A percentile compares a stretch with the other conserved stretches of the same genome.
phyloP scores from a whole-genome alignment of 345 rosid species.

The Salix arbutifolia region DNA sequence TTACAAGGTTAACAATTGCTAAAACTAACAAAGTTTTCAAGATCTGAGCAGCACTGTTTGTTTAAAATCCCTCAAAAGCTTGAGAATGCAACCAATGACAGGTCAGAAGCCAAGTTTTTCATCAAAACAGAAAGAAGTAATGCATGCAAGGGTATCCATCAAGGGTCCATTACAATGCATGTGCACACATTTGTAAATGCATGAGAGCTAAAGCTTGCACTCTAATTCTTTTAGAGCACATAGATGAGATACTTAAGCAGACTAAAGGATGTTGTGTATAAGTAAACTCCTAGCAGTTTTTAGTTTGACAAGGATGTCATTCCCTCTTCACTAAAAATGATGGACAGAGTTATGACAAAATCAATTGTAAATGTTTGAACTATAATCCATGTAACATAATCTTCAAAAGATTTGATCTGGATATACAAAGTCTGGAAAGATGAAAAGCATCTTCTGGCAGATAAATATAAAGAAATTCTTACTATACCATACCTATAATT shows the following conservation, averaged over 20 bases:
- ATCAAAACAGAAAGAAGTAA: background rate
- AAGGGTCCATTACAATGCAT: background rate
- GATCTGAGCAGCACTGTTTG: background rate
- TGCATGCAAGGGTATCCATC: background rate
- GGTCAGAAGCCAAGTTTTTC: background rate
- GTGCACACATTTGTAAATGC: background rate
- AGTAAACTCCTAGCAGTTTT: background rate
- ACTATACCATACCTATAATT: conserved; percentile 58
- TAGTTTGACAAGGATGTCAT: background rate
- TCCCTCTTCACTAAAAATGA: background rate
- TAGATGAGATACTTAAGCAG: background rate
- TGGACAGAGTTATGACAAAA: background rate
- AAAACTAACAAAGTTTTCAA: background rate
- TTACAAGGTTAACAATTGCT: background rate
- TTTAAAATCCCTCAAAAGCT: background rate
- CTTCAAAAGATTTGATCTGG: background rate
- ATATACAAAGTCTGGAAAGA: background rate
- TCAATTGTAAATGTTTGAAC: background rate
- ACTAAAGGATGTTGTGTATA: background rate
- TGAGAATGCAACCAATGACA: background rate
- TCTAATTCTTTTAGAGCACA: background rate
- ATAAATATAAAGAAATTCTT: too few relatives aligned
- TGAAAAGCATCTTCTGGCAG: background rate
- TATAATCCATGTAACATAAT: background rate
- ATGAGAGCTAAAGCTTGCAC: background rate